Conservation (phyloP, 352 stramenopile species). For the Phytopythium sindhum region DNA sequence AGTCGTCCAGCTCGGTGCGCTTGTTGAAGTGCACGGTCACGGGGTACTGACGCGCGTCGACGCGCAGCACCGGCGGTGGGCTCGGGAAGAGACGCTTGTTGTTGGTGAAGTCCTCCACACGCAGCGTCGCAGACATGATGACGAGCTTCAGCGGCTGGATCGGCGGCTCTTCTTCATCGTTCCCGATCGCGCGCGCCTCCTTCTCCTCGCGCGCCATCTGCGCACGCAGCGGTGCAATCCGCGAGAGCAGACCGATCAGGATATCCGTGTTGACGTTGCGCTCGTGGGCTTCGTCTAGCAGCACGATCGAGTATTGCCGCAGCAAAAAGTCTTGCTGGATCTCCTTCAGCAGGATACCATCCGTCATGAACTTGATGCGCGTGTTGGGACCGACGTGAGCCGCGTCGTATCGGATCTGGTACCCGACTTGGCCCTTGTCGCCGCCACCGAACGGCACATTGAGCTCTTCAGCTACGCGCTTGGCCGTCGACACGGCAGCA, state of each 20-base stretch:
- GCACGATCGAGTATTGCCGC: constrained; percentile 73
- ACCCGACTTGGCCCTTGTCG: constrained; percentile 84
- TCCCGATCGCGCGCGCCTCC: constrained; percentile 50
- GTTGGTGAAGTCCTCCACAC: constrained; percentile 96
- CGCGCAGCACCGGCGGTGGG: constrained; percentile 90
- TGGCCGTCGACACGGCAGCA: constrained; percentile 96
- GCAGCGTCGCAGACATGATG: constrained; percentile 98
- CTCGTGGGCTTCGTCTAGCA: constrained; percentile 97
- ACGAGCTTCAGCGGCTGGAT: constrained; percentile 78
- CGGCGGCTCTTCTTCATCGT: constrained; percentile 17
- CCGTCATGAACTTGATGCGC: constrained; percentile 99
- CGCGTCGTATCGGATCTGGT: constrained; percentile 98
- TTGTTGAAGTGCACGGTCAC: constrained; percentile 99
- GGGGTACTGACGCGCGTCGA: constrained; percentile 94
- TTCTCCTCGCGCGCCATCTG: constrained; percentile 82
- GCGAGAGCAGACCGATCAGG: constrained; percentile 94
- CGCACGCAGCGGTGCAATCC: constrained; percentile 90
- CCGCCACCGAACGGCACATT: constrained; percentile 76
- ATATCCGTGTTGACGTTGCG: constrained; percentile 97
- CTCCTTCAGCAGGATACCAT: constrained; percentile 98
- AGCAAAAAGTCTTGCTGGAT: constrained; percentile 88
- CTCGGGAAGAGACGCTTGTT: constrained; percentile 92
- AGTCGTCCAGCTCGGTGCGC: constrained; percentile 96
- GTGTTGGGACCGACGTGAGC: constrained; percentile 89
- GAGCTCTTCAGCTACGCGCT: constrained; percentile 97